phyloP scores from a whole-genome alignment of 306 rosid species.

The Acacia confusa region DNA sequence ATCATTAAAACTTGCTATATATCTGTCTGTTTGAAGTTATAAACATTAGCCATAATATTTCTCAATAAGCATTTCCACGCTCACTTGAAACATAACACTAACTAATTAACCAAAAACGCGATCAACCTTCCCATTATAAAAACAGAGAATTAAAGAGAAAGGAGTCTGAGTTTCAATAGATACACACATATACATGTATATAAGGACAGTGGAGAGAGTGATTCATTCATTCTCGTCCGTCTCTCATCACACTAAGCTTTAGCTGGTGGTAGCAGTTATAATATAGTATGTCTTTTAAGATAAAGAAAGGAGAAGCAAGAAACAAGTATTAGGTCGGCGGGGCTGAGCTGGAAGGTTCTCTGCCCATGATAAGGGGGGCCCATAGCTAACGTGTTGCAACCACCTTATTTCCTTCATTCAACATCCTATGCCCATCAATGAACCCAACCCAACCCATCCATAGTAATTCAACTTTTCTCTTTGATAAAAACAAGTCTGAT shows the following conservation, averaged over 20 bases:
- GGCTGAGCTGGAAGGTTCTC: conserved; percentile 45
- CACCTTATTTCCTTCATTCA: neutral
- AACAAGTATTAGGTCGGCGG: conserved; percentile 16
- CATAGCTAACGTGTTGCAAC: conserved; percentile 36
- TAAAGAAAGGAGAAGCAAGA: neutral
- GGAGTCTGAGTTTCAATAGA: neutral
- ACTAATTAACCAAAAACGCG: neutral
- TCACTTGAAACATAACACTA: neutral
- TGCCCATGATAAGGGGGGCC: conserved; percentile 39
- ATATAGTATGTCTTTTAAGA: neutral
- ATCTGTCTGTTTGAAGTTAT: neutral
- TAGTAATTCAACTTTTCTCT: neutral
- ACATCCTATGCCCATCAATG: neutral
- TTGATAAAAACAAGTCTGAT: neutral
- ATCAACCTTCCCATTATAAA: neutral
- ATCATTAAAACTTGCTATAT: neutral
- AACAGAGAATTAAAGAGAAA: neutral
- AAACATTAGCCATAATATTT: neutral
- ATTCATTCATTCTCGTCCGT: neutral
- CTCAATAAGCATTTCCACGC: neutral
- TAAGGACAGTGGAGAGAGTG: neutral
- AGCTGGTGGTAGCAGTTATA: conserved; percentile 4
- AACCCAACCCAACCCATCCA: neutral
- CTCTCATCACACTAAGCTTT: neutral
- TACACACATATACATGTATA: neutral